These are phyloP conservation scores for Lachnellula occidentalis DNA, from an alignment of 2,329 filamentous ascomycete species.

Conservation along the genomic window DNA sequence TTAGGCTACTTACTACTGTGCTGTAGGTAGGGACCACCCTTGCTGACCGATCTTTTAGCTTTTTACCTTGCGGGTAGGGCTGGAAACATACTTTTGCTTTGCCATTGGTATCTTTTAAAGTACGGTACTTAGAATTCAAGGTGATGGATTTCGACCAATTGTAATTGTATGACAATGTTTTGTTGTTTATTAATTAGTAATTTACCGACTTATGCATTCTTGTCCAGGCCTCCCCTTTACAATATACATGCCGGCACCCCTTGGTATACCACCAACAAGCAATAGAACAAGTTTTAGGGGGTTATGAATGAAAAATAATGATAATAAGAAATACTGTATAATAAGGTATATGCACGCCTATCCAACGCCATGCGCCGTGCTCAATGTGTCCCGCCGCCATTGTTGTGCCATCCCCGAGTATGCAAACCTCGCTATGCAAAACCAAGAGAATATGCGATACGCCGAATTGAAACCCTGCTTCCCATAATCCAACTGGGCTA, in stretches of 20 bases:
- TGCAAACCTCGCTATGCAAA: conserved; percentile 10
- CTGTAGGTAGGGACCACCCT: not conserved
- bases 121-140: too few relatives aligned
- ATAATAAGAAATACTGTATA: not conserved
- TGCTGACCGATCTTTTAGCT: not conserved
- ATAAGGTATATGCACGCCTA: not conserved
- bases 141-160: too few relatives aligned
- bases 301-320: not conserved
- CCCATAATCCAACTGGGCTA: not conserved
- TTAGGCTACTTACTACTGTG: not conserved
- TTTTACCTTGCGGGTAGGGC: not conserved
- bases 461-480: not conserved
- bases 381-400: conserved; percentile 6
- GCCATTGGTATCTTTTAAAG: too few relatives aligned
- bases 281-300: conserved; percentile 6
- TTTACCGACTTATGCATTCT: too few relatives aligned
- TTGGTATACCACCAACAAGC: not conserved
- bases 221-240: too few relatives aligned
- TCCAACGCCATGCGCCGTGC: conserved; percentile 21
- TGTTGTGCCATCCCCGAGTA: not conserved
- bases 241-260: too few relatives aligned
- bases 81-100: too few relatives aligned
- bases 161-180: too few relatives aligned
- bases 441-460: conserved; percentile 1
- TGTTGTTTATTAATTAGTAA: too few relatives aligned